Evolutionary conservation across 306 rosid genomes (phyloP), one percentile per base, ranked within the genome.

Genomic region (Lathyrus tuberosus): DNA sequence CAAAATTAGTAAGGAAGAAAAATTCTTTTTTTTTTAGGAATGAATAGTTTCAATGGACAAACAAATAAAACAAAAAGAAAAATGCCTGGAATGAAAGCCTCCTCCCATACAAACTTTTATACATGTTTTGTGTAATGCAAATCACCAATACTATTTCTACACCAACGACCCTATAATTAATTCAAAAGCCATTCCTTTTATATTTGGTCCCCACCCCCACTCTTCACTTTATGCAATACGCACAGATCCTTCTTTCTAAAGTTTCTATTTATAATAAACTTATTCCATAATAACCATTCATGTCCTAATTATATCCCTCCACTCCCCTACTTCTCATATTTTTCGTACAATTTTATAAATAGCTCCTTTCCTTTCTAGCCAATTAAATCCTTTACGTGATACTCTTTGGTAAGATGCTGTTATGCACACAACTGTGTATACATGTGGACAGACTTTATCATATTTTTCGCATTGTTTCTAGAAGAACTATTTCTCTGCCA

Each of bases 181-280:
- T 53, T 75, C 72, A 66, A 73, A 69, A 67, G 5, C 49, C 28
- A 74, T 77, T 74, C 49, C 51, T 49, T 62, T 61, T 53, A 66
- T 13, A n/a, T 69, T 77, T 35, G 78, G 79, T 59, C 84, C 85
- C 81, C 72, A 57, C 74, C 44, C 61, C 56, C 80, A 71, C 78
- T 33, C 35, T 3, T 1, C 48, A n/a, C 33, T 17, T 12, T 44
- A 26, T 62, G 62, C 78, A 73, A 60, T 69, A 73, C 56, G 82
- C 79, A 70, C 76, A 46, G 47, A 48, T 47, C 20, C 58, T 67
- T 75, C 46, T 77, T 71, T 35, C 10, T 35, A 35, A 35, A 35
- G 40, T 35, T 83, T 47, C 82, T 75, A 44, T 28, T 47, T 48
- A 6, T 11, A 20, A 53, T 56, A 10, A 22, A 57, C 28, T 37